Evolutionary conservation across 2,329 filamentous ascomycete species (phyloP), one percentile per base, ranked within the genome.

Genomic region (Sarocladium brachiariae): DNA sequence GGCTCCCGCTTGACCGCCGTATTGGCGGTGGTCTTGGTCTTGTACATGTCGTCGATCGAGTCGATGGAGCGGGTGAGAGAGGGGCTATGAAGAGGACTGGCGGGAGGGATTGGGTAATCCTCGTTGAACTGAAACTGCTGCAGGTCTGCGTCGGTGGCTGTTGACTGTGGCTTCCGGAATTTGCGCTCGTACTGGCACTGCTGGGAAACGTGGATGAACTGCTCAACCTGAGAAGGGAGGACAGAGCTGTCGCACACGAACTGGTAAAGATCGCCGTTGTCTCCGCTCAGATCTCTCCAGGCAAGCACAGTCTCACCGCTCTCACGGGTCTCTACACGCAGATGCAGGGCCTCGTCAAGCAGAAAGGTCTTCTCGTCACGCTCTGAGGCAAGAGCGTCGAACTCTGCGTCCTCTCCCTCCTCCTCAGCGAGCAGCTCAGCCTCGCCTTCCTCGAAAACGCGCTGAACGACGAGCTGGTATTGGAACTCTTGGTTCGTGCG

Each of bases 161-260:
- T 85, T 41, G 89, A 83, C 59, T 89, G 80, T 34, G 81, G 84
- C 62, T 85, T 87, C 55, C 89, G 82, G 67, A 93, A 95, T 68
- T 96, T 97, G 62, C 92, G 82, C 72, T 99, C 93, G 85, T 95
- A 99, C 69, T 99, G 93, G 66, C 93, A 96, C 79, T 96, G 85
- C 52, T 88, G 80, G 7, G 93, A 88, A 50, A 89, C 84, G 50
- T 86, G 76, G 62, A 92, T 83, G 65, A 99, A 97, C 14, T 85
- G 81, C 41, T 84, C 77, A 21, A 93, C 85, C 59, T 91, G 86
- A 45, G 82, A 77, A 2, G 82, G 72, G 24, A 83, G 74, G 37
- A 87, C 80, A 11, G 84, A 83, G 34, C 75, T 67, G 69, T 97
- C 93, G 72, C 91, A 97, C 56, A 99, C 87, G 64, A 97, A 99